These are phyloP conservation scores for Adenanthera pavonina DNA, from an alignment of 306 rosid genomes.

Conservation along the genomic window DNA sequence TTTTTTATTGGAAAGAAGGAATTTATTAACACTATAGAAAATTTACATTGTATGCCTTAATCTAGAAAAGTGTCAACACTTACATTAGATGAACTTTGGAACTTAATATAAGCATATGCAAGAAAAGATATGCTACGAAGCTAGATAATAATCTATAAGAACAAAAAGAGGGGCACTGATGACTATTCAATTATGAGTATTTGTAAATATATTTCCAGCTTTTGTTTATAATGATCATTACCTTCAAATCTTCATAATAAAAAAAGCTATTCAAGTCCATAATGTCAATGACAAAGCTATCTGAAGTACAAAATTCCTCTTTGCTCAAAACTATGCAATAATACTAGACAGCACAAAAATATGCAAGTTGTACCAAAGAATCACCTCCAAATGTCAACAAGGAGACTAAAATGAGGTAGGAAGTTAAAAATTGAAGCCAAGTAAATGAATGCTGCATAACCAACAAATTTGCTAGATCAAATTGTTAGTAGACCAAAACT, in stretches of 20 bases:
- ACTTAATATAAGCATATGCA: conserved; percentile 74
- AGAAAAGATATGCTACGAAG: conserved; percentile 80
- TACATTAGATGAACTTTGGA: conserved; percentile 76
- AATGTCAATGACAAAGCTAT: conserved; percentile 57
- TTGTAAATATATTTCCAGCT: not conserved
- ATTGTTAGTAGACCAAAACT: not conserved
- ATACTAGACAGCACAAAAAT: conserved; percentile 38
- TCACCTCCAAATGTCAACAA: not conserved
- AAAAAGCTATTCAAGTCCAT: conserved; percentile 74
- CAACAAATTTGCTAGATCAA: conserved; percentile 7
- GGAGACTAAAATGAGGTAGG: conserved; percentile 36
- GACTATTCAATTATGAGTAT: not conserved
- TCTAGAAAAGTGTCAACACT: conserved; percentile 42
- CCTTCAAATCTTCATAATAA: conserved; percentile 85
- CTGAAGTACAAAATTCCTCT: conserved; percentile 66
- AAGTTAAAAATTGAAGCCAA: not conserved
- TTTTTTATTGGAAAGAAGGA: too few relatives aligned
- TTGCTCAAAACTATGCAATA: conserved; percentile 65
- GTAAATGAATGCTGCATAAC: not conserved
- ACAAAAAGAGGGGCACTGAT: not conserved
- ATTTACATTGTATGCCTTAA: not conserved
- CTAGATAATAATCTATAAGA: conserved; percentile 81
- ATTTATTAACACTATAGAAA: too few relatives aligned
- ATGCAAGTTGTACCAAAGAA: conserved; percentile 18
- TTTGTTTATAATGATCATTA: conserved; percentile 27